Base-by-base conservation (phyloP, 164 flowering plant genomes). In the Chimonanthus salicifolius region DNA sequence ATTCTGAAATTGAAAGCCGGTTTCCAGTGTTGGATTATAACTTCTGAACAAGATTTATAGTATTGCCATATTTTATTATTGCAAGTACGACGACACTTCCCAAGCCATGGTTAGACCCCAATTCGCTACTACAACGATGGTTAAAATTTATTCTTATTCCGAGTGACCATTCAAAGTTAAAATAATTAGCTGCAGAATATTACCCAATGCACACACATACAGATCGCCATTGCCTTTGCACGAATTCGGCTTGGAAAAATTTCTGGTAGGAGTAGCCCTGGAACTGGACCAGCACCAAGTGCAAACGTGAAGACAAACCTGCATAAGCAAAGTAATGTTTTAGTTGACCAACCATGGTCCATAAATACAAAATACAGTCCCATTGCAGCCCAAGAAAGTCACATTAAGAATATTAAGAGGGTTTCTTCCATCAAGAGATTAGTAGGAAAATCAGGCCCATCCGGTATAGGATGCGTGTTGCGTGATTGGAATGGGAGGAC, bases 141-240 rank as follows among this genome's bases (percentile, higher is more conserved):
- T 33, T 33, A 33, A 33, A 33, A 33, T 33, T 1, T 33, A 1
- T 33, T 33, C 33, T 33, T 33, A 33, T 11, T 33, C 33, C 33
- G 33, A 33, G 33, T 33, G 33, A 1, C 65, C 20, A 18, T 62
- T 62, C 3, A 62, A 71, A 58, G 3, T 15, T 49, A 62, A 33
- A 20, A 62, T 47, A 66, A 51, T n/a, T 49, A 33, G 73, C 13
- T 60, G 49, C 65, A 47, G 71, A 48, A 67, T 47, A 68, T 89
- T 92, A 95, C 99, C 99, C 99, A 95, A 77, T 95, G 98, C 33
- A 94, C 94, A 9, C 95, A 85, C 90, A 94, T 79, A 79, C 97
- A 94, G 74, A 91, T 74, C 68, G 97, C 92, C 98, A 94, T 87
- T 43, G 97, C 98, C 78, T 89, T 94, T 6, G 97, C 98, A 74